Percentiles rank a stretch among this genome's conserved stretches.
Conservation (phyloP, 225 moss, liverwort and hornwort species). For the Thuidium tamariscinum region DNA sequence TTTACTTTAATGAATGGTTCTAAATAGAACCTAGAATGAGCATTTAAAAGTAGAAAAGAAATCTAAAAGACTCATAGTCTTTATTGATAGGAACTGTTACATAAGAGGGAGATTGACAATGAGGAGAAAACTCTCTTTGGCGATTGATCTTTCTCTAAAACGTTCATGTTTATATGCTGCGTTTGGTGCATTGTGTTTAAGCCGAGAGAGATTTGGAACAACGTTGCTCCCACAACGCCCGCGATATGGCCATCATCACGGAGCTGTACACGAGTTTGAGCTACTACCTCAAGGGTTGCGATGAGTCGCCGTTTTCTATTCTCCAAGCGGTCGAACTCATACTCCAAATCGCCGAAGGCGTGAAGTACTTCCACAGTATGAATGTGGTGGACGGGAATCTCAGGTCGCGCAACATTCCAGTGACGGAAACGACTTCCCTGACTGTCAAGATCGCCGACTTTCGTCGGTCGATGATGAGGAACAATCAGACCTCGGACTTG, state of each 20-base stretch:
- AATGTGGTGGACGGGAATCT: background rate
- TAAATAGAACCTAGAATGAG: too few species aligned
- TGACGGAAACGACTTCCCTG: background rate
- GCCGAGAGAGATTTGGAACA: too few species aligned
- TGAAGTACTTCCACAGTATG: background rate
- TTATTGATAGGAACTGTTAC: too few species aligned
- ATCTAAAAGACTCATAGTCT: too few species aligned
- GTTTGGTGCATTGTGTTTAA: too few species aligned
- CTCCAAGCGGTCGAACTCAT: background rate
- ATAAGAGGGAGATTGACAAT: too few species aligned
- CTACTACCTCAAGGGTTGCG: background rate
- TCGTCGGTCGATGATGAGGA: background rate
- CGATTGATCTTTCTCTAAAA: too few species aligned
- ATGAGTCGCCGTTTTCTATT: background rate
- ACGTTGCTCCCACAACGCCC: too few species aligned
- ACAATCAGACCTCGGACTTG: background rate
- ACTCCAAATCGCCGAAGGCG: background rate
- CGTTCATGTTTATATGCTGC: too few species aligned
- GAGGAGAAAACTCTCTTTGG: too few species aligned
- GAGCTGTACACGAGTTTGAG: background rate
- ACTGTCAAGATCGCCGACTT: background rate
- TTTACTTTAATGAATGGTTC: too few species aligned
- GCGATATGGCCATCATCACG: background rate
- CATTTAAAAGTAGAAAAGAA: too few species aligned
- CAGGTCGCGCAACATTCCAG: background rate